Evolutionary conservation across 257 asterid genomes (phyloP).

Genomic region (Lavandula angustifolia): DNA sequence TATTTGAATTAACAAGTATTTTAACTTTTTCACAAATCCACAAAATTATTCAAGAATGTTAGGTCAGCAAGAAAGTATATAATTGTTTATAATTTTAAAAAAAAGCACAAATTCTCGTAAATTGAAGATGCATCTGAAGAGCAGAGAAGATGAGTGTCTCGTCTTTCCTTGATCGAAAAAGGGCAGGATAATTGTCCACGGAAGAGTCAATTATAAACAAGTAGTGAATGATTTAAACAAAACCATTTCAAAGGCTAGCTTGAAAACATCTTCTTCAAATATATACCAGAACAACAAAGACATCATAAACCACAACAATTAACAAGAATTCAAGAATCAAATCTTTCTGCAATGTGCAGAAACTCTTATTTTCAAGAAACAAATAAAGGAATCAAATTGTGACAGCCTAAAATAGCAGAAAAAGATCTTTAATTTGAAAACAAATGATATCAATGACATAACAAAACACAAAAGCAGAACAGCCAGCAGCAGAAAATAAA

Average conservation of each 20-base stretch:
- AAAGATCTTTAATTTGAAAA: conserved; percentile 14
- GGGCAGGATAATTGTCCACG: neutral
- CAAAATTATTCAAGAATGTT: no score
- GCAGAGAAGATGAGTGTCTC: neutral
- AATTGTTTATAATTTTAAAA: no score
- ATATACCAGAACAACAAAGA: neutral
- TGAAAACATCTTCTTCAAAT: conserved; percentile 3
- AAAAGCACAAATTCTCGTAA: no score
- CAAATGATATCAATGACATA: neutral
- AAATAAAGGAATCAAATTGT: neutral
- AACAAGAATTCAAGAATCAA: no score
- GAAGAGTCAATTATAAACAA: conserved; percentile 4
- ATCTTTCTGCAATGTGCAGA: neutral
- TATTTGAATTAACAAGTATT: conserved; percentile 1
- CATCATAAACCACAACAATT: conserved; percentile 3
- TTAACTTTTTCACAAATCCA: neutral
- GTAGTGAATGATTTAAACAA: conserved; percentile 4
- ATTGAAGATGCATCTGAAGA: neutral
- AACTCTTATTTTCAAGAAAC: neutral
- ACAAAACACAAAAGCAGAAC: conserved; percentile 24
- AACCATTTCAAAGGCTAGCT: neutral
- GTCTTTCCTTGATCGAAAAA: no score
- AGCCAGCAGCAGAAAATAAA: neutral
- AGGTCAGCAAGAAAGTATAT: no score
- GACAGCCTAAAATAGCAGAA: neutral